These are phyloP conservation scores for Rhodofomes roseus DNA, from an alignment of 1,284 basidiomycete species.

Conservation along the genomic window DNA sequence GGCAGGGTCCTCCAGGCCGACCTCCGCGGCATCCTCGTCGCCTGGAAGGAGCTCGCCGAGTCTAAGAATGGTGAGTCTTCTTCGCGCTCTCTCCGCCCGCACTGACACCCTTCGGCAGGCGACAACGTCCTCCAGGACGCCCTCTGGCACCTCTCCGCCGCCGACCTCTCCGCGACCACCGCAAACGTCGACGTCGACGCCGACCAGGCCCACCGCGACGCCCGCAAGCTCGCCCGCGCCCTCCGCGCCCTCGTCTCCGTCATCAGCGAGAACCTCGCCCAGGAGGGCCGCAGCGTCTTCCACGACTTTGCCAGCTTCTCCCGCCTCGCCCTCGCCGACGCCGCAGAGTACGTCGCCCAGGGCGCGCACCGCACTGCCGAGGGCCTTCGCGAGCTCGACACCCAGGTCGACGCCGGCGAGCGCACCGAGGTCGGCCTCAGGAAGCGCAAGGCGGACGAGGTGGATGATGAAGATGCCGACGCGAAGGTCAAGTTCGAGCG, in stretches of 20 bases:
- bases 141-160: slow-evolving; percentile 56
- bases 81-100: neutral
- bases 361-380: slow-evolving; percentile 48
- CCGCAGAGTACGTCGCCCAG: slow-evolving; percentile 50
- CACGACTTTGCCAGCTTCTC: slow-evolving; percentile 60
- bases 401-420: slow-evolving; percentile 54
- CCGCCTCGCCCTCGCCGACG: slow-evolving; percentile 59
- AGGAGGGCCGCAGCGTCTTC: slow-evolving; percentile 50
- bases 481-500: slow-evolving; percentile 52
- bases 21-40: slow-evolving; percentile 43
- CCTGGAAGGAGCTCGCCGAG: slow-evolving; percentile 48
- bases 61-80: slow-evolving; percentile 48
- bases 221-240: slow-evolving; percentile 42
- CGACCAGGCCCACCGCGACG: slow-evolving; percentile 45
- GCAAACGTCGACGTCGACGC: slow-evolving; percentile 32
- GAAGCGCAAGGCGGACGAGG: slow-evolving; percentile 42
- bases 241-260: slow-evolving; percentile 47
- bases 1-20: slow-evolving; percentile 48
- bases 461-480: slow-evolving; percentile 38
- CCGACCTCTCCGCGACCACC: slow-evolving; percentile 39
- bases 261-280: slow-evolving; percentile 47
- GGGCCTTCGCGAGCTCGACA: slow-evolving; percentile 47
- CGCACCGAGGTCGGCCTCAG: slow-evolving; percentile 48
- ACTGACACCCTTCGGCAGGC: slow-evolving; percentile 29
- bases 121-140: slow-evolving; percentile 62